Percentiles rank a stretch among this genome's conserved stretches.
These are phyloP conservation scores for Grammothele lineata DNA, from an alignment of 768 basidiomycete species.

Conservation along the genomic window DNA sequence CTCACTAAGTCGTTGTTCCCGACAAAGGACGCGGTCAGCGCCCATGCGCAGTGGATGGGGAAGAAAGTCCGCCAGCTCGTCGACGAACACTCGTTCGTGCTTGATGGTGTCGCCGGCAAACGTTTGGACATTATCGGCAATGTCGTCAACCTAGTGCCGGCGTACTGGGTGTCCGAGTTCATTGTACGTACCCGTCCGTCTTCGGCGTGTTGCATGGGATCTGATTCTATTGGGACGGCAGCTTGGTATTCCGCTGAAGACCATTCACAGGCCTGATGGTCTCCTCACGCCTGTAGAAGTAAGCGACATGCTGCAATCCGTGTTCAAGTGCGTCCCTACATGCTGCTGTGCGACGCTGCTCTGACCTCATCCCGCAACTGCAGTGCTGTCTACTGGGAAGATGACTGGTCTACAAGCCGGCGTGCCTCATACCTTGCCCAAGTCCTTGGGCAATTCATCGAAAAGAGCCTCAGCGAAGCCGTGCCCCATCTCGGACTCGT, in stretches of 20 bases:
- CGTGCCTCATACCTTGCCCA: conserved; percentile 27
- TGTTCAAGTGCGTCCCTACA: conserved; percentile 16
- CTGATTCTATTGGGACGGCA: conserved; percentile 13
- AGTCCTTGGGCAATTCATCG: conserved; percentile 30
- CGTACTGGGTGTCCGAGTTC: conserved; percentile 38
- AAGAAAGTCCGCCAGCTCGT: conserved; percentile 26
- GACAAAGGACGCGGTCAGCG: conserved; percentile 3
- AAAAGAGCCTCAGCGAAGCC: conserved; percentile 14
- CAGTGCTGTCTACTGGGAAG: conserved; percentile 29
- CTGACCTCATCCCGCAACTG: neutral
- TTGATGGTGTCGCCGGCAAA: conserved; percentile 23
- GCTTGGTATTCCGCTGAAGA: conserved; percentile 46
- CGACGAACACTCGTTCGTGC: conserved; percentile 8
- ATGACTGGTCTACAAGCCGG: conserved; percentile 29
- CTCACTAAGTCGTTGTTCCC: conserved; percentile 13
- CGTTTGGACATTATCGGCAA: conserved; percentile 46
- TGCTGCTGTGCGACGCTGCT: conserved; percentile 15
- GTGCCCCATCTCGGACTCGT: conserved; percentile 5
- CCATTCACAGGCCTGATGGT: conserved; percentile 38
- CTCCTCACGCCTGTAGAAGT: conserved; percentile 44
- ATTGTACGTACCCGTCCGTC: conserved; percentile 25
- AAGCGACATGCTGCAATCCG: conserved; percentile 37
- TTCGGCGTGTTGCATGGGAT: neutral
- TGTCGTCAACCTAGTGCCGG: conserved; percentile 41
- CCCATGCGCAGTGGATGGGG: conserved; percentile 21